Percentiles rank a stretch among this genome's conserved stretches.
Evolutionary conservation across 2,329 filamentous ascomycete genomes (phyloP).

Genomic region (Penicillium italicum): DNA sequence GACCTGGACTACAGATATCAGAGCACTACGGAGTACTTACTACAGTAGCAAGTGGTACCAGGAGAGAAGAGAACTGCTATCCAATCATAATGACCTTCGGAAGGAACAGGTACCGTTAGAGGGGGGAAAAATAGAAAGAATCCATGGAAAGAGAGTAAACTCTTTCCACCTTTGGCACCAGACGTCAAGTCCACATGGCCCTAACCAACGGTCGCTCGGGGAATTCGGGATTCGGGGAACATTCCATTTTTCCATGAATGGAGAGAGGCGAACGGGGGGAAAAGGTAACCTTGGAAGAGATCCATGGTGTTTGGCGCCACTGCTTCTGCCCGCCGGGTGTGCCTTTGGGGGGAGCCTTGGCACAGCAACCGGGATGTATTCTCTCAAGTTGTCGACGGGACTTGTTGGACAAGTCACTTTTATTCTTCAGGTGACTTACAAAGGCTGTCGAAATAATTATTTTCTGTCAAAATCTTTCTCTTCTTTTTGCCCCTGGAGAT

Average conservation of each 20-base stretch:
- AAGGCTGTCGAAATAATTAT: too few relatives aligned
- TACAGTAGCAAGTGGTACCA: neutral
- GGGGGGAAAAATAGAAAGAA: neutral
- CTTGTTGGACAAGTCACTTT: conserved; percentile 2
- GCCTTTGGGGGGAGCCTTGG: conserved; percentile 2
- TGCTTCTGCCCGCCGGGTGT: neutral
- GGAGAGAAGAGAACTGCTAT: neutral
- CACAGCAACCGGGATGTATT: neutral
- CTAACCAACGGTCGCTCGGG: neutral
- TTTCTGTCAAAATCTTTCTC: neutral
- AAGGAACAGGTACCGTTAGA: neutral
- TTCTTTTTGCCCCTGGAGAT: neutral
- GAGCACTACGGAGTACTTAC: neutral
- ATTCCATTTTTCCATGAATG: neutral
- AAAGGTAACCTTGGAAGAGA: neutral
- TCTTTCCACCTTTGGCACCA: neutral
- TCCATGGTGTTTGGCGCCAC: neutral
- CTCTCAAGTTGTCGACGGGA: neutral
- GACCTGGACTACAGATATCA: neutral
- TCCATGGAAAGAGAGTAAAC: neutral
- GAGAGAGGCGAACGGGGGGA: neutral
- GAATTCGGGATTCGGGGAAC: conserved; percentile 4
- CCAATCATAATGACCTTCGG: neutral
- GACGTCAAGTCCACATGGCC: conserved; percentile 9
- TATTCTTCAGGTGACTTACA: neutral